Base-by-base conservation (phyloP, 129 eudicot species). In the Smallanthus sonchifolius region DNA sequence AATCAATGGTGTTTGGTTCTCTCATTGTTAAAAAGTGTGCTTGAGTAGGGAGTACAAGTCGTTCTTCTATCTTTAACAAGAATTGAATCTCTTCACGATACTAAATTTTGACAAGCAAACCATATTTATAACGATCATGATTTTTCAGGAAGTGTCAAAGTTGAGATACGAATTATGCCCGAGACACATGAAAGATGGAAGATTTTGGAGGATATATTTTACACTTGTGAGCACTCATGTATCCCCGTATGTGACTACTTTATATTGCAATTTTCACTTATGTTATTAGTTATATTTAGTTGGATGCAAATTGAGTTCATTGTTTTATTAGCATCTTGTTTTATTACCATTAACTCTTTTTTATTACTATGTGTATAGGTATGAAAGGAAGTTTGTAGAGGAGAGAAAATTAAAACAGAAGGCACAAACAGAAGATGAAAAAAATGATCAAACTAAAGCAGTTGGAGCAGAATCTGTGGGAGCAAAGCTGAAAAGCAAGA, bases 141-240 rank as follows among this genome's bases (percentile, higher is more conserved):
- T 79, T 30, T 81, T 73, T 52, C 83, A 87, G 92, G 88, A 87
- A 79, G 86, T 87, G 55, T 84, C 92, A 73, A 84, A 77, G 74
- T 57, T 87, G 72, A 81, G 88, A 73, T 87, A 87, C 49, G 92
- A 84, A 38, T 75, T 87, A 66, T 87, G 92, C 84, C 92, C 92
- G 5, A 84, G 88, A 24, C 79, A 81, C 72, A 87, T 87, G 92
- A 84, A 79, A 64, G 92, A 87, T 54, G 82, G 84, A 68, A 81
- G 87, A 82, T 87, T 87, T 73, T 87, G 92, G 92, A 79, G 86
- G 66, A 82, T 87, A 67, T 87, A 87, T 68, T 87, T 87, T 35
- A 79, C 87, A 2, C 92, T 87, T 76, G 92, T 87, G 83, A 87
- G 83, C 88, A 87, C 81, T 75, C 92, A 87, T 65, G 80, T 84